These are phyloP conservation scores for Chlamydomonas asymmetrica DNA, from an alignment of 139 green algal genomes.

Conservation along the genomic window DNA sequence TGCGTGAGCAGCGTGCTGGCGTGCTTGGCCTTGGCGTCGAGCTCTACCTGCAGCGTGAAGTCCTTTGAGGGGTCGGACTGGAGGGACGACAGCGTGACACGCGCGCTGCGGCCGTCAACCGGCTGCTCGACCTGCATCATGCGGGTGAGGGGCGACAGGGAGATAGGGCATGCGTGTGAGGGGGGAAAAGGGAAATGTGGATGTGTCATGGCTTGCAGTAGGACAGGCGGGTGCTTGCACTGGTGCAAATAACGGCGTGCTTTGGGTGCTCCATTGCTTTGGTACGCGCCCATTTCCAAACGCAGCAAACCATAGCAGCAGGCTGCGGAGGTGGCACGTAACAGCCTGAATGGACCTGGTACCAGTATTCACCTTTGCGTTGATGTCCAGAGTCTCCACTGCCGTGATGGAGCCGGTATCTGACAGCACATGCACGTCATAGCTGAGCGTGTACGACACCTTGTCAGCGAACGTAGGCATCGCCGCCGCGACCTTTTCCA, in stretches of 20 bases:
- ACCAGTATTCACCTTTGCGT: too few relatives aligned
- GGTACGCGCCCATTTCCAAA: too few relatives aligned
- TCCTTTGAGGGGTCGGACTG: conserved; percentile 33
- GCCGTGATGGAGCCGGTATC: background rate
- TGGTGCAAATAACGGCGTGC: too few relatives aligned
- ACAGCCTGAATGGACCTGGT: too few relatives aligned
- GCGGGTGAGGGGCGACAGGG: too few relatives aligned
- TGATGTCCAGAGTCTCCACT: conserved; percentile 20
- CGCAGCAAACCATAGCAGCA: too few relatives aligned
- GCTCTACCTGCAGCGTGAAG: conserved; percentile 38
- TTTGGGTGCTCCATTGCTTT: too few relatives aligned
- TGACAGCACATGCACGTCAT: conserved; percentile 17
- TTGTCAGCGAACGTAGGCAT: conserved; percentile 11
- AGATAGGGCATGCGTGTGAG: too few relatives aligned
- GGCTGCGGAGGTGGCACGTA: too few relatives aligned
- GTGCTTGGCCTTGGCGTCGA: background rate
- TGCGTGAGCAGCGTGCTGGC: background rate
- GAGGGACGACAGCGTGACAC: background rate
- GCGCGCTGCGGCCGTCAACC: background rate
- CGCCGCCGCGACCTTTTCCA: background rate
- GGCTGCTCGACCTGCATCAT: background rate
- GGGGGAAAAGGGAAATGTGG: too few relatives aligned
- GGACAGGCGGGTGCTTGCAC: too few relatives aligned
- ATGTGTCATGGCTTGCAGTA: too few relatives aligned
- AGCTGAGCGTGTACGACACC: conserved; percentile 31